phyloP scores from a whole-genome alignment of 2,329 filamentous ascomycete species.

The Calcarisporium arbuscula region DNA sequence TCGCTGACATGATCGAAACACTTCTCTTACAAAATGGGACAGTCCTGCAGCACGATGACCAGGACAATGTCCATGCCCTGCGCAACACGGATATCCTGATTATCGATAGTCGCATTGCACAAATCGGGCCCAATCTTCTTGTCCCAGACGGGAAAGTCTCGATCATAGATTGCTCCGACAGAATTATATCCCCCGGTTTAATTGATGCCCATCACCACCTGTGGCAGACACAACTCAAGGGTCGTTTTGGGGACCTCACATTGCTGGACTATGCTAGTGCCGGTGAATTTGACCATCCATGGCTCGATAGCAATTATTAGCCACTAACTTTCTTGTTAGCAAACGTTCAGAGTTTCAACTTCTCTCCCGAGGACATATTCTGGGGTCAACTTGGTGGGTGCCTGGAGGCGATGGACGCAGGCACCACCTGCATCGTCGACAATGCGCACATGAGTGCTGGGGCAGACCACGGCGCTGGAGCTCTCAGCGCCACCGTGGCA shows the following conservation, averaged over 20 bases:
- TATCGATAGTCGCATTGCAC: too few relatives aligned
- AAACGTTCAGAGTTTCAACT: not conserved
- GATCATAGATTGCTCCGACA: conserved; percentile 33
- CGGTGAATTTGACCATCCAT: not conserved
- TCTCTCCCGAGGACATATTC: conserved; percentile 32
- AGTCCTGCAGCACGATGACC: too few relatives aligned
- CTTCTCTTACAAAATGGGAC: too few relatives aligned
- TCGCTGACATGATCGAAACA: too few relatives aligned
- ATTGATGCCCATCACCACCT: conserved; percentile 37
- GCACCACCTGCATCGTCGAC: conserved; percentile 27
- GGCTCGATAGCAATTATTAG: too few relatives aligned
- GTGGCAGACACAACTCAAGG: conserved; percentile 31
- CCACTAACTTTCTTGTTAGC: too few relatives aligned
- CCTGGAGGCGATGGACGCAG: conserved; percentile 32
- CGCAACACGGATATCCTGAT: too few relatives aligned
- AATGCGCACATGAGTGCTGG: conserved; percentile 6
- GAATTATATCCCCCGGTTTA: conserved; percentile 33
- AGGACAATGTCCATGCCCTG: too few relatives aligned
- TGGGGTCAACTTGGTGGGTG: conserved; percentile 35
- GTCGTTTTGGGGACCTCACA: not conserved
- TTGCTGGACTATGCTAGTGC: not conserved
- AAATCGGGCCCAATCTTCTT: too few relatives aligned
- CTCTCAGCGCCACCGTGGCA: conserved; percentile 15
- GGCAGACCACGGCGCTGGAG: conserved; percentile 1
- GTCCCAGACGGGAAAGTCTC: too few relatives aligned